Conservation (phyloP, 1,284 basidiomycete genomes). For the Apiotrichum gamsii region DNA sequence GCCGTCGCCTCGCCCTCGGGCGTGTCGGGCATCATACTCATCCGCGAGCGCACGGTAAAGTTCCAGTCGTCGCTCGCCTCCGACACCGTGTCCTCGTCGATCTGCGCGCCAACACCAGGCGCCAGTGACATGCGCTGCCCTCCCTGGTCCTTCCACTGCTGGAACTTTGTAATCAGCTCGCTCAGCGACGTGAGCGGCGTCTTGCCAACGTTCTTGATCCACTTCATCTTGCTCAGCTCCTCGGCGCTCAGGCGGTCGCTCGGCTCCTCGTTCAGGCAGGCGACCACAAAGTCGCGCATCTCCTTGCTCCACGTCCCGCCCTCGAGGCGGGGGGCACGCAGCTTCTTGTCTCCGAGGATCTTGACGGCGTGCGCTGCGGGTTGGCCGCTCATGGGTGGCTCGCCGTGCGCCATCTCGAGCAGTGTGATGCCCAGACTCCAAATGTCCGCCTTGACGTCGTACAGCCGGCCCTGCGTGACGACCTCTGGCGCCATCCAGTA, state of each 20-base stretch:
- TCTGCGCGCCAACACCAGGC: conserved; percentile 43
- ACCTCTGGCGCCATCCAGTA: conserved; percentile 99
- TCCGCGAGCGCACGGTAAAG: conserved; percentile 43
- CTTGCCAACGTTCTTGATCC: conserved; percentile 77
- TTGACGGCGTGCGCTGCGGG: conserved; percentile 83
- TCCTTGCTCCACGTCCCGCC: conserved; percentile 68
- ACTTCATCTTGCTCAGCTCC: conserved; percentile 82
- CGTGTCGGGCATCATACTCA: conserved; percentile 37
- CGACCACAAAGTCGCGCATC: conserved; percentile 81
- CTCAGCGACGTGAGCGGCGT: conserved; percentile 65
- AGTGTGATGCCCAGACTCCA: conserved; percentile 95
- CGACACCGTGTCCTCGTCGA: conserved; percentile 36
- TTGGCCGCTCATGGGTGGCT: conserved; percentile 63
- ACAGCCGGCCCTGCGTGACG: conserved; percentile 75
- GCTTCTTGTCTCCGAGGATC: conserved; percentile 72
- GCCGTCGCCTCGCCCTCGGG: conserved; percentile 17
- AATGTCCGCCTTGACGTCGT: conserved; percentile 94
- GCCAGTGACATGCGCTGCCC: conserved; percentile 75
- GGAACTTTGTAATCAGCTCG: conserved; percentile 73
- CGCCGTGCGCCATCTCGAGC: conserved; percentile 75
- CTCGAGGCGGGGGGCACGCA: conserved; percentile 63
- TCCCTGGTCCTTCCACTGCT: conserved; percentile 69
- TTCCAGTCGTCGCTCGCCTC: conserved; percentile 43
- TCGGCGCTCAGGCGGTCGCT: conserved; percentile 76
- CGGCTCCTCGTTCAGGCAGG: conserved; percentile 79